Conservation (phyloP, 78 protist genomes). For the Blattamonas nauphoetae region DNA sequence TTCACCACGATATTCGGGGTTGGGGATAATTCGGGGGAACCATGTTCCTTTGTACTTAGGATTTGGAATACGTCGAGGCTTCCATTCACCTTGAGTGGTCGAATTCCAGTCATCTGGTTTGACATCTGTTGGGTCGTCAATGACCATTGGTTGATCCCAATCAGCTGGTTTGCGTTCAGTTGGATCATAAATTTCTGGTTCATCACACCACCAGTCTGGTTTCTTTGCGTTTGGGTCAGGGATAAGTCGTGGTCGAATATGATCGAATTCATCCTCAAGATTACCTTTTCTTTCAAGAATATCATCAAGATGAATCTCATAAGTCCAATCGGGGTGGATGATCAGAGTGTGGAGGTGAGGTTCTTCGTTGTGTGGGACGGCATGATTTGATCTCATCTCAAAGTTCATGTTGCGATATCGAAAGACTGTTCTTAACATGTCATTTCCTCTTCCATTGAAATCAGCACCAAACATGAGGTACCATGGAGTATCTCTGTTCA, state of each 20-base stretch:
- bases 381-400: slow-evolving; percentile 51
- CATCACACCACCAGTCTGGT: slow-evolving; percentile 39
- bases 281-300: slow-evolving; percentile 63
- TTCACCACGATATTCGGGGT: slow-evolving; percentile 74
- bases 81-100: slow-evolving; percentile 47
- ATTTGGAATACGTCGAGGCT: neutral
- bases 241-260: slow-evolving; percentile 73
- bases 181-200: slow-evolving; percentile 47
- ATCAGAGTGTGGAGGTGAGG: slow-evolving; percentile 93
- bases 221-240: slow-evolving; percentile 72
- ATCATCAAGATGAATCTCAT: slow-evolving; percentile 73
- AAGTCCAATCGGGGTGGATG: slow-evolving; percentile 80
- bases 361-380: slow-evolving; percentile 56
- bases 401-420: slow-evolving; percentile 72
- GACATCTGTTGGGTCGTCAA: slow-evolving; percentile 76
- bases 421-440: slow-evolving; percentile 73
- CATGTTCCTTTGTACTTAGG: slow-evolving; percentile 85
- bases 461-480: slow-evolving; percentile 91
- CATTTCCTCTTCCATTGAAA: slow-evolving; percentile 66
- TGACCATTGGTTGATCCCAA: slow-evolving; percentile 42
- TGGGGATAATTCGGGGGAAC: slow-evolving; percentile 27
- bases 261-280: slow-evolving; percentile 72
- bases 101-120: slow-evolving; percentile 96
- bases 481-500: slow-evolving; percentile 56
- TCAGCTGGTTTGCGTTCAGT: slow-evolving; percentile 73